phyloP scores from a whole-genome alignment of 1,284 basidiomycete genomes.

The Ustanciosporium gigantosporum region DNA sequence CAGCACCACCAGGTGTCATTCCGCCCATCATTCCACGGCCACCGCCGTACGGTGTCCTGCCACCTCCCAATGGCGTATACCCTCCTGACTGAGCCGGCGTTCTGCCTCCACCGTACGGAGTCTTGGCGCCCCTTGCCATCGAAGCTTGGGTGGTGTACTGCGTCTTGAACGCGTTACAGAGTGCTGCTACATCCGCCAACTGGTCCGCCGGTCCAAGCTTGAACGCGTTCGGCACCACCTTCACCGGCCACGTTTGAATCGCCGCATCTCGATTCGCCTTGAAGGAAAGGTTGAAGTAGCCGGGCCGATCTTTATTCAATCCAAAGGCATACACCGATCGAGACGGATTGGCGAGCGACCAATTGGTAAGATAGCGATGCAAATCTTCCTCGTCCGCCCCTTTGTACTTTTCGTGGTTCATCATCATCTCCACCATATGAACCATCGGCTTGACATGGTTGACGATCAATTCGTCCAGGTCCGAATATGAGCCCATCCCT shows the following conservation, averaged over 20 bases:
- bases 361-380: constrained; percentile 54
- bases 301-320: constrained; percentile 83
- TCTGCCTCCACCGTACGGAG: constrained; percentile 39
- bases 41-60: constrained; percentile 20
- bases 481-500: constrained; percentile 78
- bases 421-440: constrained; percentile 89
- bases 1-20: constrained; percentile 3
- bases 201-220: constrained; percentile 56
- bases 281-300: constrained; percentile 92
- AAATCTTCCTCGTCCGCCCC: constrained; percentile 82
- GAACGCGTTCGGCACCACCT: constrained; percentile 57
- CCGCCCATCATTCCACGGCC: constrained; percentile 19
- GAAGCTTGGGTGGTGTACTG: constrained; percentile 56
- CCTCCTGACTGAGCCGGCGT: constrained; percentile 39
- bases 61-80: constrained; percentile 26
- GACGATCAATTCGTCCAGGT: constrained; percentile 96
- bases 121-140: constrained; percentile 44
- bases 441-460: constrained; percentile 95
- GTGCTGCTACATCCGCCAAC: constrained; percentile 53
- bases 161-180: constrained; percentile 60
- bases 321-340: constrained; percentile 96
- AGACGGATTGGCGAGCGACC: constrained; percentile 83
- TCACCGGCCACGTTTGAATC: constrained; percentile 61
- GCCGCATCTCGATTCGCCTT: constrained; percentile 69
- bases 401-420: constrained; percentile 95